Conservation (phyloP, 768 basidiomycete species). For the Xerocomellus dryophilus region DNA sequence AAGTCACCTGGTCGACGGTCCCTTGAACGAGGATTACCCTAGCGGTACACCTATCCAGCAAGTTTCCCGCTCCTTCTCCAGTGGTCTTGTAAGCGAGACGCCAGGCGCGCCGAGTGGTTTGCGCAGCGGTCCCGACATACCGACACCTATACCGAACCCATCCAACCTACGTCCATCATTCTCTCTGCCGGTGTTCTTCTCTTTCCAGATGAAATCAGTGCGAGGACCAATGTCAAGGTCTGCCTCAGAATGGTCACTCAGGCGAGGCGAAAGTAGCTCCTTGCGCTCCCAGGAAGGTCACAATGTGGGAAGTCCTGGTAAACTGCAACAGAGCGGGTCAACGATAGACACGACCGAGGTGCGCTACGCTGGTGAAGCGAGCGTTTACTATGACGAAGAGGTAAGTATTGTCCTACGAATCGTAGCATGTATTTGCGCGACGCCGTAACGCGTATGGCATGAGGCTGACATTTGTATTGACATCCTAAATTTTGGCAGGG, state of each 20-base stretch:
- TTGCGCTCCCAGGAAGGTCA: constrained; percentile 10
- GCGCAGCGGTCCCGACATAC: neutral
- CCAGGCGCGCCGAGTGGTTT: neutral
- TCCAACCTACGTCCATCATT: constrained; percentile 5
- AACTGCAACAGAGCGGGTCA: constrained; percentile 18
- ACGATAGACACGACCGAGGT: constrained; percentile 10
- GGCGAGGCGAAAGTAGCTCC: neutral
- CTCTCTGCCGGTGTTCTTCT: constrained; percentile 13
- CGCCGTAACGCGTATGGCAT: neutral
- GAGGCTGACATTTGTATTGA: constrained; percentile 2
- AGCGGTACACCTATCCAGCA: neutral
- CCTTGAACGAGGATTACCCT: neutral
- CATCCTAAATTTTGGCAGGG: constrained; percentile 28
- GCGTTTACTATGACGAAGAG: constrained; percentile 50
- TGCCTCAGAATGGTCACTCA: constrained; percentile 10
- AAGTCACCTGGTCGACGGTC: neutral
- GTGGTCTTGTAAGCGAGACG: neutral
- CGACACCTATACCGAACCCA: neutral
- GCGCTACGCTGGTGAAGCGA: constrained; percentile 58
- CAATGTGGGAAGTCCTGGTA: constrained; percentile 19
- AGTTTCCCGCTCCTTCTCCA: constrained; percentile 2
- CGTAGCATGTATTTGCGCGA: neutral
- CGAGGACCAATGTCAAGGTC: constrained; percentile 14
- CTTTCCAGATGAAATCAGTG: constrained; percentile 17
- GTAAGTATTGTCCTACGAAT: constrained; percentile 33